Conservation (phyloP, 2,329 filamentous ascomycete species). For the Beauveria sp. region DNA sequence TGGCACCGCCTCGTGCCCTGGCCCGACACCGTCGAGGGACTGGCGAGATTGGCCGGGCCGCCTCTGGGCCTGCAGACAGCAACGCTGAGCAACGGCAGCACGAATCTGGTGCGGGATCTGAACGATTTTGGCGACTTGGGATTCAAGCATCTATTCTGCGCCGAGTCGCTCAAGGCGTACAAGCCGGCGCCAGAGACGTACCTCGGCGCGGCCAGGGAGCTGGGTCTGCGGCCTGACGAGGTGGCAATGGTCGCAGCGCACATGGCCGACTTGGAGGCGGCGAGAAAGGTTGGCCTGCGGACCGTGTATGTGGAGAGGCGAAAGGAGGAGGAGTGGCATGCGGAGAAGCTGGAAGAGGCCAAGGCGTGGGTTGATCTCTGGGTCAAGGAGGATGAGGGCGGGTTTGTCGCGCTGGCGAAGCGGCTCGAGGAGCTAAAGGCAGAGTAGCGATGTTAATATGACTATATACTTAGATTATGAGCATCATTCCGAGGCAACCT, state of each 20-base stretch:
- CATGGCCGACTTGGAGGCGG: conserved; percentile 59
- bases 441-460: neutral
- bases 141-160: conserved; percentile 56
- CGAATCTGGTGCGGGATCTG: conserved; percentile 58
- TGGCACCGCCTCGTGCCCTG: conserved; percentile 71
- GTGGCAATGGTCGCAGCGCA: conserved; percentile 76
- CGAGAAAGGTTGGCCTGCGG: conserved; percentile 54
- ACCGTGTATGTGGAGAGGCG: conserved; percentile 68
- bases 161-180: conserved; percentile 65
- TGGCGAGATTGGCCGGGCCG: conserved; percentile 41
- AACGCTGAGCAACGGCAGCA: conserved; percentile 71
- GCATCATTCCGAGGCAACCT: no score
- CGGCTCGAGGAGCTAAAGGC: conserved; percentile 18
- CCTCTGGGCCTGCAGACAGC: conserved; percentile 41
- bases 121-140: conserved; percentile 48
- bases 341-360: conserved; percentile 43
- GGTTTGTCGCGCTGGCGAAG: conserved; percentile 24
- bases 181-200: conserved; percentile 67
- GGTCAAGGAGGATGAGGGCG: conserved; percentile 26
- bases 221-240: conserved; percentile 50
- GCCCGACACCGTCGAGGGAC: conserved; percentile 52
- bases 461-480: no score
- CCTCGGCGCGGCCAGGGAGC: conserved; percentile 52
- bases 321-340: conserved; percentile 54
- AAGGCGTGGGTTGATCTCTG: conserved; percentile 36